A percentile compares a stretch with the other conserved stretches of the same genome.
These are phyloP conservation scores for Peziza echinospora DNA, from an alignment of 495 filamentous ascomycete species.

Conservation along the genomic window DNA sequence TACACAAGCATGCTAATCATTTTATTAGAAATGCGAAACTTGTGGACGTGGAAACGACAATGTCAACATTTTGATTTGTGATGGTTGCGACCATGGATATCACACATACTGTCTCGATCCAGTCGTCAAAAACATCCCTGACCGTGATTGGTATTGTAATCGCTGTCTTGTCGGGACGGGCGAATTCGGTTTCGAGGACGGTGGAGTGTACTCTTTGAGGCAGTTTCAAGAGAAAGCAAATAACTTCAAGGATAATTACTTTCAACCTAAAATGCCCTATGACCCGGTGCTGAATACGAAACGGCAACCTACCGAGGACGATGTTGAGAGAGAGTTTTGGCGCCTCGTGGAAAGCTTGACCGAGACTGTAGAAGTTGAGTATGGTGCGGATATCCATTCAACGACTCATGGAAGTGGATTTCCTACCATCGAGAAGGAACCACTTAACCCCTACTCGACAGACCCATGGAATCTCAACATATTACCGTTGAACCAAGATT, in stretches of 20 bases:
- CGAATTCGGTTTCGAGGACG: conserved; percentile 95
- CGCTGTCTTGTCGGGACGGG: conserved; percentile 89
- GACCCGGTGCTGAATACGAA: conserved; percentile 65
- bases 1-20: neutral
- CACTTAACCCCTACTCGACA: conserved; percentile 58
- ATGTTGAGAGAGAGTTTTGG: conserved; percentile 96
- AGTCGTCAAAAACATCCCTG: conserved; percentile 51
- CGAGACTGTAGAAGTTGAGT: conserved; percentile 93
- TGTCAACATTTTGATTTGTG: conserved; percentile 54
- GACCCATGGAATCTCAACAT: conserved; percentile 96
- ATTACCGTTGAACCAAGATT: conserved; percentile 73
- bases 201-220: conserved; percentile 80
- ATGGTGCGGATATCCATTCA: conserved; percentile 94
- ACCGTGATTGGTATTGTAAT: conserved; percentile 91
- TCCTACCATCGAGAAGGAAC: conserved; percentile 81
- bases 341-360: conserved; percentile 74
- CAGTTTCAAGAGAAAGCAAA: conserved; percentile 94
- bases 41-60: conserved; percentile 70
- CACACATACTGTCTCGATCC: conserved; percentile 80
- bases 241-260: conserved; percentile 84
- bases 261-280: conserved; percentile 73
- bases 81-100: conserved; percentile 77
- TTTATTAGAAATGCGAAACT: conserved; percentile 53
- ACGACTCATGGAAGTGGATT: conserved; percentile 97
- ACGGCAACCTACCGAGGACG: conserved; percentile 70